These are phyloP conservation scores for Zychaea mexicana DNA, from an alignment of 371 early-diverging fungal genomes.

Conservation along the genomic window DNA sequence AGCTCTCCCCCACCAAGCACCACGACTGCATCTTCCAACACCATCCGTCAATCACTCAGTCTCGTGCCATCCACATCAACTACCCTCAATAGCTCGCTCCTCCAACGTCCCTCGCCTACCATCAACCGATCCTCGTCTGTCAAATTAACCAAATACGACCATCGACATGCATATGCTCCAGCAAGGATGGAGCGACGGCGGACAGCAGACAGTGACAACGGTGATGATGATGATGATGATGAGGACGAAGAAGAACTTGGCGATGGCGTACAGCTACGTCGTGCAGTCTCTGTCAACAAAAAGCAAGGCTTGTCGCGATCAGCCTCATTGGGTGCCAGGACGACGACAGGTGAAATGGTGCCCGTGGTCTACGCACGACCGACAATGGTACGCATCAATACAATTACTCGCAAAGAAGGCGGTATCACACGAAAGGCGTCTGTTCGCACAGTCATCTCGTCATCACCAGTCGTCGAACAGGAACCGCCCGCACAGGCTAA, in stretches of 20 bases:
- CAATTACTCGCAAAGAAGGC: slow-evolving; percentile 17
- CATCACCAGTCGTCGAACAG: too few species aligned
- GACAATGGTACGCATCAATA: slow-evolving; percentile 28
- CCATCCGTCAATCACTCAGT: slow-evolving; percentile 35
- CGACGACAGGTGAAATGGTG: background rate
- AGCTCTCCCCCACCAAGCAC: slow-evolving; percentile 15
- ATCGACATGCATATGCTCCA: background rate
- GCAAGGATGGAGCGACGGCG: background rate
- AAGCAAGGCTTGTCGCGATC: slow-evolving; percentile 12
- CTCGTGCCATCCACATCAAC: slow-evolving; percentile 9
- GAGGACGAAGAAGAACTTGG: slow-evolving; percentile 6
- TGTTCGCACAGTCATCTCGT: slow-evolving; percentile 18
- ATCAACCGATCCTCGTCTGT: slow-evolving; percentile 37
- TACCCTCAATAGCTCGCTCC: background rate
- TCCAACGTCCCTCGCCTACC: background rate
- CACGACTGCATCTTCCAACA: slow-evolving; percentile 8
- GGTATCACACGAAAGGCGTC: slow-evolving; percentile 28
- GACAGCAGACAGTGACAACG: background rate
- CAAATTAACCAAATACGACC: slow-evolving; percentile 37
- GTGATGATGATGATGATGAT: slow-evolving; percentile 8
- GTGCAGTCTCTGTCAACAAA: slow-evolving; percentile 35
- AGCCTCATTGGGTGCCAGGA: slow-evolving; percentile 9
- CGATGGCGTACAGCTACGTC: slow-evolving; percentile 13
- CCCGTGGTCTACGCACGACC: slow-evolving; percentile 27
- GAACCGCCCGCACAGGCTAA: background rate